Percentiles rank a stretch among this genome's conserved stretches.
These are phyloP conservation scores for Talaromyces adpressus DNA, from an alignment of 495 filamentous ascomycete genomes.

Conservation along the genomic window DNA sequence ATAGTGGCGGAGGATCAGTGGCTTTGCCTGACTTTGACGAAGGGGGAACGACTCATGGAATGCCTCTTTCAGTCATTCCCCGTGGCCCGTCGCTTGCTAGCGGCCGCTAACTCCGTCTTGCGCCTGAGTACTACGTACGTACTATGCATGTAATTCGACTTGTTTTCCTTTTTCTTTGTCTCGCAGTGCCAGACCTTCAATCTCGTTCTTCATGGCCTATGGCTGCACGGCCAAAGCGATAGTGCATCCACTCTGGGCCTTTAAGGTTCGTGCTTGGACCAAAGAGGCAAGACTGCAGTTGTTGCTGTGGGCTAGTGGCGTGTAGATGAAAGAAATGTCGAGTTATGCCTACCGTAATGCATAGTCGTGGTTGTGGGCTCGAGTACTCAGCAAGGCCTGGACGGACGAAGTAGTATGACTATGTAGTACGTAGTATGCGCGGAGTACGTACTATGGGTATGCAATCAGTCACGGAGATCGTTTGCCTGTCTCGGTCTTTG, in stretches of 20 bases:
- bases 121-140: background rate
- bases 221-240: background rate
- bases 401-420: background rate
- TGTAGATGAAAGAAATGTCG: background rate
- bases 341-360: background rate
- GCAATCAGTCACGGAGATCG: no score
- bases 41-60: background rate
- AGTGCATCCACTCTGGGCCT: background rate
- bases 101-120: background rate
- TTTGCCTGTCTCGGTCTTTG: background rate
- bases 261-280: background rate
- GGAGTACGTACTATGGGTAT: no score
- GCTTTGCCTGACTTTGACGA: background rate
- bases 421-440: background rate
- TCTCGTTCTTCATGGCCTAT: background rate
- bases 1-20: background rate
- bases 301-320: background rate
- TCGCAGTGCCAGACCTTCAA: background rate
- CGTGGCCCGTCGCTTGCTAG: background rate
- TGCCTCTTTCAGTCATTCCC: slow-evolving; percentile 1
- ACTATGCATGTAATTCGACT: no score
- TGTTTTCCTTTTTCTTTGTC: background rate
- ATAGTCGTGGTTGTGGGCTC: background rate
- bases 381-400: background rate
- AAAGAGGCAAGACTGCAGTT: background rate